These are phyloP conservation scores for Penicillium concentricum DNA, from an alignment of 2,329 filamentous ascomycete species.

Conservation along the genomic window DNA sequence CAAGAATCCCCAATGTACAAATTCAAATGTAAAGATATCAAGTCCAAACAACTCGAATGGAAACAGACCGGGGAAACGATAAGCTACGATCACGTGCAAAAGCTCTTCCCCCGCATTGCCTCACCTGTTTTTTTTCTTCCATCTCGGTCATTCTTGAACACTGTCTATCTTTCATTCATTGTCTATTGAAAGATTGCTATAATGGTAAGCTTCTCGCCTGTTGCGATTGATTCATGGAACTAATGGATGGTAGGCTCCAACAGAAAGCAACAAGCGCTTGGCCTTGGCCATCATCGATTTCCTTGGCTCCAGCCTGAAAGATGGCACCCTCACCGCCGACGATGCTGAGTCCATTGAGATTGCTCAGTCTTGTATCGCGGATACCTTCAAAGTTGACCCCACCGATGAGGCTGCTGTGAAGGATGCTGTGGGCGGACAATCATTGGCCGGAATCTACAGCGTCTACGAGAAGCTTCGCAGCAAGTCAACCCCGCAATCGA, in stretches of 20 bases:
- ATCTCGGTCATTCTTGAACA: conserved; percentile 13
- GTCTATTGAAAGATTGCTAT: conserved; percentile 2
- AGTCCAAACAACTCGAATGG: neutral
- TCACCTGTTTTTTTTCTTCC: conserved; percentile 3
- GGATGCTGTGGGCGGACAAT: conserved; percentile 80
- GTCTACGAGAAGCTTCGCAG: conserved; percentile 94
- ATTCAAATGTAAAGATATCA: neutral
- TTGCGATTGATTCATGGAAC: neutral
- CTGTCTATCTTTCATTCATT: conserved; percentile 3
- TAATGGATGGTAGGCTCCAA: conserved; percentile 35
- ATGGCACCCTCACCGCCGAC: conserved; percentile 83
- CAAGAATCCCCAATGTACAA: neutral
- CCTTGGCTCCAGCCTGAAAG: conserved; percentile 76
- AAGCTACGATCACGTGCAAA: conserved; percentile 25
- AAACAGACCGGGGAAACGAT: conserved; percentile 13
- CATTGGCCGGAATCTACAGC: conserved; percentile 84
- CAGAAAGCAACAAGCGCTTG: conserved; percentile 74
- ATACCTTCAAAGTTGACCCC: conserved; percentile 94
- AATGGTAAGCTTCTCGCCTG: conserved; percentile 19
- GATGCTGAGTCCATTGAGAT: conserved; percentile 94
- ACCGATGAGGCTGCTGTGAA: conserved; percentile 68
- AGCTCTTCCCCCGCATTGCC: conserved; percentile 25
- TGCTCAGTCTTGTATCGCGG: conserved; percentile 88
- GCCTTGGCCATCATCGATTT: conserved; percentile 98
- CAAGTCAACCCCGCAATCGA: conserved; percentile 51